phyloP scores from a whole-genome alignment of 208 protist species.

The Naegleria fowleri region DNA sequence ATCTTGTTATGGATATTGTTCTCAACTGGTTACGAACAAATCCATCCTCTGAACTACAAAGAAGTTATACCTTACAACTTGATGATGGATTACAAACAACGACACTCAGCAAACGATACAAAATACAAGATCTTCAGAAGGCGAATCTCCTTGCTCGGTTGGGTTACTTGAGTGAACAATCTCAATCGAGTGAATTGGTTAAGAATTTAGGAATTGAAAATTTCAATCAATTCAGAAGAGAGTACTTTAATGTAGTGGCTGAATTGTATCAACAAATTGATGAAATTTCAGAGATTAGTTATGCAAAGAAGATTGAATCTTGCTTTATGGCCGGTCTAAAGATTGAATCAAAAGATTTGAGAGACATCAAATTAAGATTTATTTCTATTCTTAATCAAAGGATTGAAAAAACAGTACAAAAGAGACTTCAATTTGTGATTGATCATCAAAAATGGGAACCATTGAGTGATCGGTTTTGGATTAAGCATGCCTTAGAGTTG shows the following conservation, averaged over 20 bases:
- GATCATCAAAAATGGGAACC: constrained; percentile 11
- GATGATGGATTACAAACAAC: not conserved
- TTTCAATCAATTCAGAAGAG: not conserved
- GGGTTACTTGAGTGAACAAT: not conserved
- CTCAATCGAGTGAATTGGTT: too few relatives aligned
- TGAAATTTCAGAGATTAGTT: not conserved
- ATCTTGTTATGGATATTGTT: not conserved
- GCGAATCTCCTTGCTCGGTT: not conserved
- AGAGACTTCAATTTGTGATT: constrained; percentile 8
- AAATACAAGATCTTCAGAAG: not conserved
- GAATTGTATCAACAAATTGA: not conserved
- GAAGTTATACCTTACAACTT: not conserved
- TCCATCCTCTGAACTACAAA: not conserved
- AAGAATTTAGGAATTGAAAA: not conserved
- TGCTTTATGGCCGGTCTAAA: constrained; percentile 16
- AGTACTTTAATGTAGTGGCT: not conserved
- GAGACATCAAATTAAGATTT: not conserved
- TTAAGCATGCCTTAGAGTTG: constrained; percentile 7
- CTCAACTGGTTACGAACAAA: not conserved
- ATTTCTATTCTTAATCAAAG: not conserved
- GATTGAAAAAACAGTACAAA: not conserved
- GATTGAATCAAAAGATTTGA: not conserved
- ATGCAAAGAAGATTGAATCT: not conserved
- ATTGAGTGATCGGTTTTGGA: constrained; percentile 28
- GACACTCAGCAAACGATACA: not conserved